A percentile compares a stretch with the other conserved stretches of the same genome.
Evolutionary conservation across 495 filamentous ascomycete genomes (phyloP).

Genomic region (Penicillium lagena): DNA sequence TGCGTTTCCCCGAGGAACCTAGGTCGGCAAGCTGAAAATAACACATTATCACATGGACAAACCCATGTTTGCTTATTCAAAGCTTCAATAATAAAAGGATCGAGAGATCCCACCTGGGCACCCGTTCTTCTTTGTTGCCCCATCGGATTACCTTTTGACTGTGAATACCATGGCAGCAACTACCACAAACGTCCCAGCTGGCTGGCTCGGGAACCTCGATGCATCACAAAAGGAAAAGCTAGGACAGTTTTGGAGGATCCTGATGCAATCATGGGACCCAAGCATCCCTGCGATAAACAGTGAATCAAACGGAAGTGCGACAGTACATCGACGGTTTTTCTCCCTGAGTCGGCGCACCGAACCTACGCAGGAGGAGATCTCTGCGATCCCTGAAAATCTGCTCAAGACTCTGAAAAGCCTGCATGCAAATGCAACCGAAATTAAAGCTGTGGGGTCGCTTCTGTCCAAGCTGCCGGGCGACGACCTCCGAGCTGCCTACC

Average conservation of each 20-base stretch:
- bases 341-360: slow-evolving; percentile 8
- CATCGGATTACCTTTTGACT: neutral
- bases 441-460: slow-evolving; percentile 16
- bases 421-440: slow-evolving; percentile 13
- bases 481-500: slow-evolving; percentile 65
- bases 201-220: slow-evolving; percentile 11
- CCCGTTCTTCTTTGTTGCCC: too few relatives aligned
- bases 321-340: slow-evolving; percentile 9
- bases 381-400: slow-evolving; percentile 12
- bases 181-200: slow-evolving; percentile 1
- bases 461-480: slow-evolving; percentile 51
- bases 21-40: too few relatives aligned
- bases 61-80: too few relatives aligned
- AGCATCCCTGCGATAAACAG: neutral
- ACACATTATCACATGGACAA: too few relatives aligned
- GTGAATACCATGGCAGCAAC: neutral
- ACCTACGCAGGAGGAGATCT: slow-evolving; percentile 5
- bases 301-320: slow-evolving; percentile 1
- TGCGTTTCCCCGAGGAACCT: too few relatives aligned
- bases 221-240: slow-evolving; percentile 9
- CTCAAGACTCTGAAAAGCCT: slow-evolving; percentile 12
- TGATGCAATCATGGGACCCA: slow-evolving; percentile 15
- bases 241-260: slow-evolving; percentile 8
- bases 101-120: neutral
- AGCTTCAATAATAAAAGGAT: neutral